Base-by-base conservation (phyloP, 2,329 filamentous ascomycete species). In the Nothopassalora personata region DNA sequence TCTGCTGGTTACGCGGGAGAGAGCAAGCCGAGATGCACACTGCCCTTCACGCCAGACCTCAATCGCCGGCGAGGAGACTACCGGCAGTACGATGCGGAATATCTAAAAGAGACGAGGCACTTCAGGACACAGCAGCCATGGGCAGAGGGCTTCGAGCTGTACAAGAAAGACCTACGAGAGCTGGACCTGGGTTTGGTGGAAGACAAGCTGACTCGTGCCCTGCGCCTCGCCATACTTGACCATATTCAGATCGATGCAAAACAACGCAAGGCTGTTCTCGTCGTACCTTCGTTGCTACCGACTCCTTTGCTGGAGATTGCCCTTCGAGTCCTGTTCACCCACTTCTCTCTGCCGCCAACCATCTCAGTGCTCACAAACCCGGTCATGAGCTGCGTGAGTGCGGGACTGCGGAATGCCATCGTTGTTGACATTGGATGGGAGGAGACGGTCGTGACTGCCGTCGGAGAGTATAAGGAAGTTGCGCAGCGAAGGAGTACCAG, bases 401-500 rank as follows among this genome's bases (percentile, higher is more conserved):
- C 92, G 5, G 94, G 94, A 0, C 78, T 96, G 45, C 86, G 94
- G 13, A 90, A 90, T n/a, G 91, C 88, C 0, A 74, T 99, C 46
- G 85, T 97, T 0, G 80, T 99, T 39, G 91, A 99, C 70, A 81
- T 99, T 60, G 94, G 93, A 47, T 99, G 94, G 94, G 82, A 86
- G 46, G 94, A 97, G 74, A 96, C 92, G 0, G 83, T 87, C 0
- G 84, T 95, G 23, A 96, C 91, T 0, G 89, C 87, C 5, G 81
- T 97, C 6, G 97, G 92, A 70, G 94, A 99, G 75, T 96, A 91
- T 72, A 86, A 90, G 56, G 91, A 96, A 72, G 84, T 96, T 1
- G 80, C 81, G 15, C 85, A 84, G 56, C 83, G 80, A 58, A 82
- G 90, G 56, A 93, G 84, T 43, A 80, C 90, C 13, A 82, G 94